Conservation (phyloP, 805 yeast genomes). For the Myxozyma udenii region DNA sequence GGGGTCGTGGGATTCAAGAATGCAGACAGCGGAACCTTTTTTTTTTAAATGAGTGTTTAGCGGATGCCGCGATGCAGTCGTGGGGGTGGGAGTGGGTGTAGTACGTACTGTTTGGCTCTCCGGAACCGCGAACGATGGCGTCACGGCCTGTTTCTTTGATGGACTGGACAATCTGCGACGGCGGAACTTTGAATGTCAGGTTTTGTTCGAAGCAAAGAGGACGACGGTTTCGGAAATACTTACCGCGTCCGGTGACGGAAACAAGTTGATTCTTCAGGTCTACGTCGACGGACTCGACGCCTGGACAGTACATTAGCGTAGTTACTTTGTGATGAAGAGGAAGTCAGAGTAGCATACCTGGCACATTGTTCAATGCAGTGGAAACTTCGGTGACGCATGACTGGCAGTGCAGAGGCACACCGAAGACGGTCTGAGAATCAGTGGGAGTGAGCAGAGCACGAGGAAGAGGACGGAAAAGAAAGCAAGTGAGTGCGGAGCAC, state of each 20-base stretch:
- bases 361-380: slow-evolving; percentile 50
- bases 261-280: slow-evolving; percentile 62
- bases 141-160: slow-evolving; percentile 77
- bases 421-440: slow-evolving; percentile 77
- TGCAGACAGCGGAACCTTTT: slow-evolving; percentile 83
- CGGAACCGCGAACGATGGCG: slow-evolving; percentile 90
- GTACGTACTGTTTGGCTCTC: slow-evolving; percentile 55
- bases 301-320: too few species aligned
- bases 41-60: slow-evolving; percentile 41
- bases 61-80: background rate
- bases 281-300: slow-evolving; percentile 52
- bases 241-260: slow-evolving; percentile 55
- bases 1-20: slow-evolving; percentile 66
- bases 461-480: too few species aligned
- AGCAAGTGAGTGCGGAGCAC: too few species aligned
- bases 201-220: background rate
- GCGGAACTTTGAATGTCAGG: slow-evolving; percentile 49
- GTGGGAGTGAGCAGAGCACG: too few species aligned
- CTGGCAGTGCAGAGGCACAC: slow-evolving; percentile 80
- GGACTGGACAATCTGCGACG: slow-evolving; percentile 65
- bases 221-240: background rate
- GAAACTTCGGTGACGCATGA: slow-evolving; percentile 63
- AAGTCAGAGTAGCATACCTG: slow-evolving; percentile 25
- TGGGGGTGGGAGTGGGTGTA: too few species aligned
- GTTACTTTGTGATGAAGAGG: background rate